Percentiles rank a stretch among this genome's conserved stretches.
phyloP scores from a whole-genome alignment of 2,329 filamentous ascomycete genomes.

The Leptographium galeiforme region DNA sequence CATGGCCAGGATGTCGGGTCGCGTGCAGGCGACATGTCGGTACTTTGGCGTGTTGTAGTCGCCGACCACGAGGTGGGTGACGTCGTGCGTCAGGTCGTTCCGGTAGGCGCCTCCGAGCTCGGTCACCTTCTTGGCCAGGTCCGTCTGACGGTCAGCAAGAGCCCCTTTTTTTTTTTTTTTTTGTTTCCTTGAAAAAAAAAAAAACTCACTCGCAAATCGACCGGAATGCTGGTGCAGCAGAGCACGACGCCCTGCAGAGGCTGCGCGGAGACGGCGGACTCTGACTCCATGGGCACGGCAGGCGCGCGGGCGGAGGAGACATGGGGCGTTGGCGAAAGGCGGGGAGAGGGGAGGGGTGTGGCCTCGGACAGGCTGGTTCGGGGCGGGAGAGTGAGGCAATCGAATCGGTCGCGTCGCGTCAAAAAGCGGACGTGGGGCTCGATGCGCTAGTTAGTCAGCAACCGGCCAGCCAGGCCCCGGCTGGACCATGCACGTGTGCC shows the following conservation, averaged over 20 bases:
- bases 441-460: background rate
- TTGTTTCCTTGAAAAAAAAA: no score
- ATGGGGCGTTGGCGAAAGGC: slow-evolving; percentile 4
- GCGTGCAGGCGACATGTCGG: slow-evolving; percentile 80
- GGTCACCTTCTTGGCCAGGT: slow-evolving; percentile 49
- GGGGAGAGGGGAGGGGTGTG: background rate
- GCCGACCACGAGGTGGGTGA: slow-evolving; percentile 88
- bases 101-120: slow-evolving; percentile 82
- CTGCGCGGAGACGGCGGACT: slow-evolving; percentile 32
- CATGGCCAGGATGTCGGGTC: slow-evolving; percentile 75
- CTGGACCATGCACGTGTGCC: background rate
- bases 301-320: slow-evolving; percentile 1
- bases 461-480: background rate
- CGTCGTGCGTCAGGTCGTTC: slow-evolving; percentile 87
- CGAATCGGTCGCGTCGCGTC: background rate
- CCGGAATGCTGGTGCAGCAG: slow-evolving; percentile 76
- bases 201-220: slow-evolving; percentile 32
- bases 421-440: background rate
- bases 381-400: background rate
- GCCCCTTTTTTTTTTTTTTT: no score
- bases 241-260: slow-evolving; percentile 62
- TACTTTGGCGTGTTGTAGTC: slow-evolving; percentile 87
- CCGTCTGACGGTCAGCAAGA: background rate
- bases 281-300: slow-evolving; percentile 13
- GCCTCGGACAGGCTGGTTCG: background rate